Conservation (phyloP, 1,139 yeast species). For the Meyerozyma smithsonii region DNA sequence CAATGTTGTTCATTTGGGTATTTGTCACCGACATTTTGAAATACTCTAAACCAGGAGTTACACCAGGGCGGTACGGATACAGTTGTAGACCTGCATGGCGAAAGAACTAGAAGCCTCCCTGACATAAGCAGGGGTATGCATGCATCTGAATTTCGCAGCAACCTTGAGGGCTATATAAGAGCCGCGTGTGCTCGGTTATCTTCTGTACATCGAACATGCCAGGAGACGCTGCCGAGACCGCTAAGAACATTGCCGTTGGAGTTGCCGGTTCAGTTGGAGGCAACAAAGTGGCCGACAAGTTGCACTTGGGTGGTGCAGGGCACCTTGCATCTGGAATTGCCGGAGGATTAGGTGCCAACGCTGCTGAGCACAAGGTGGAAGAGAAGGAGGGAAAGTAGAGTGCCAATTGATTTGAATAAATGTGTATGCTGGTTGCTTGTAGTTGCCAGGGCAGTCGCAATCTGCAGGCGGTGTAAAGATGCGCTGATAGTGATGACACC, state of each 20-base stretch:
- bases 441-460: too few relatives aligned
- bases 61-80: neutral
- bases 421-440: too few relatives aligned
- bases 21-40: neutral
- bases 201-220: constrained; percentile 1
- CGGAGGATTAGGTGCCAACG: constrained; percentile 31
- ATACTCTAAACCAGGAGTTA: too few relatives aligned
- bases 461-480: neutral
- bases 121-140: neutral
- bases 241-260: constrained; percentile 27
- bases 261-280: constrained; percentile 30
- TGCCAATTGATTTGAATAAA: neutral
- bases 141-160: constrained; percentile 1
- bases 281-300: constrained; percentile 33
- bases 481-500: neutral
- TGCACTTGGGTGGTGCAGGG: constrained; percentile 28
- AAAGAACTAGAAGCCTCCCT: too few relatives aligned
- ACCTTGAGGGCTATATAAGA: neutral
- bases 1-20: constrained; percentile 33
- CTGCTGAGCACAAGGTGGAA: constrained; percentile 28
- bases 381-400: constrained; percentile 10
- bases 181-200: neutral
- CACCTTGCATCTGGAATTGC: constrained; percentile 32
- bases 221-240: constrained; percentile 10
- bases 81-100: neutral